Conservation (phyloP, 495 filamentous ascomycete species). For the Penicillium maclennaniae region DNA sequence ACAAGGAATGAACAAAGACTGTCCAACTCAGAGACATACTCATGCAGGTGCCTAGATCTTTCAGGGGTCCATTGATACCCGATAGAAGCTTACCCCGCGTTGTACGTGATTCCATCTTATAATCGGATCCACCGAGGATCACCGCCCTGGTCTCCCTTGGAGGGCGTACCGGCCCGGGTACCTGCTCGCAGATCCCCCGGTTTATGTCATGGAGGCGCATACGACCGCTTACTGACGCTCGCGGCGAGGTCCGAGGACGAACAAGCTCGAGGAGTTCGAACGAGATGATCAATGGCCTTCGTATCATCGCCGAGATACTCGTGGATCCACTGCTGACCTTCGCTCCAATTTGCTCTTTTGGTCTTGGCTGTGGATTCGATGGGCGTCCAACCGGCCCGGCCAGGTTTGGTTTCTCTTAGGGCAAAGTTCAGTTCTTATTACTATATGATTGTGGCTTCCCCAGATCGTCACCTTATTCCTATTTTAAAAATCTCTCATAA, state of each 20-base stretch:
- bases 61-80: neutral
- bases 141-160: neutral
- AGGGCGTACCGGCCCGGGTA: neutral
- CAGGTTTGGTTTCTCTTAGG: neutral
- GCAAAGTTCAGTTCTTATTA: neutral
- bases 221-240: neutral
- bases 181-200: neutral
- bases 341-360: conserved; percentile 9
- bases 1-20: too few relatives aligned
- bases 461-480: neutral
- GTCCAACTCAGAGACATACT: too few relatives aligned
- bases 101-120: neutral
- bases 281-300: neutral
- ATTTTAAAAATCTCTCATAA: neutral
- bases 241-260: neutral
- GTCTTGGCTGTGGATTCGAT: neutral
- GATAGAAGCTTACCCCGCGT: neutral
- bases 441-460: neutral
- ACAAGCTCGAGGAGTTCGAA: neutral
- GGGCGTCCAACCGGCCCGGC: conserved; percentile 8
- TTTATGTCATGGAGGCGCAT: neutral
- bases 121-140: neutral
- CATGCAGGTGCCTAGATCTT: too few relatives aligned
- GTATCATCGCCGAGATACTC: neutral
- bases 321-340: conserved; percentile 1